Conservation (phyloP, 495 filamentous ascomycete species). For the Emericellopsis terricola region DNA sequence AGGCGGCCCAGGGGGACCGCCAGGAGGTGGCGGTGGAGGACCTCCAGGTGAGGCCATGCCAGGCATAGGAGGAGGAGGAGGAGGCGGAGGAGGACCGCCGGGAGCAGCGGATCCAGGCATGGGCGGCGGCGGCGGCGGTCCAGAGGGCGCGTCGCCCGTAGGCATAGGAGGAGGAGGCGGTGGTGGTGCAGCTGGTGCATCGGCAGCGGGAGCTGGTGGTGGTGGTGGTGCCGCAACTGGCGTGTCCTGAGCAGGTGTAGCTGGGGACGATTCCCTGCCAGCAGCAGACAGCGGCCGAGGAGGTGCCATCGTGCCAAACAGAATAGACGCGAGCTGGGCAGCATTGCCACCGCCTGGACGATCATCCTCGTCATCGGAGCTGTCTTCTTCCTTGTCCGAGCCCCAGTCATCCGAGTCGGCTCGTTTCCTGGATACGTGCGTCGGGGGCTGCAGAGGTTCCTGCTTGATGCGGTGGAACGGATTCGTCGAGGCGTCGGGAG, state of each 20-base stretch:
- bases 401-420: conserved; percentile 64
- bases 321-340: conserved; percentile 77
- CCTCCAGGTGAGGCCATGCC: conserved; percentile 35
- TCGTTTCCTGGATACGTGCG: conserved; percentile 17
- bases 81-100: conserved; percentile 35
- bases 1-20: conserved; percentile 36
- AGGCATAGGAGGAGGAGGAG: conserved; percentile 34
- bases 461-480: conserved; percentile 85
- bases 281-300: conserved; percentile 74
- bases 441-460: conserved; percentile 19
- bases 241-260: conserved; percentile 20
- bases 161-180: conserved; percentile 15
- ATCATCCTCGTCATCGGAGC: conserved; percentile 53
- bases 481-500: conserved; percentile 52
- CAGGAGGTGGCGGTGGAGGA: conserved; percentile 30
- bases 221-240: conserved; percentile 14
- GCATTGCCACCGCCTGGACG: conserved; percentile 63
- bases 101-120: conserved; percentile 21
- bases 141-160: conserved; percentile 15
- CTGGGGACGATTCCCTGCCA: conserved; percentile 43
- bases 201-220: conserved; percentile 20
- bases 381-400: conserved; percentile 57
- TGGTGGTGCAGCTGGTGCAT: conserved; percentile 15
- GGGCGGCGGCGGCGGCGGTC: conserved; percentile 20
- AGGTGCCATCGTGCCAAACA: conserved; percentile 95